Evolutionary conservation across 371 early-diverging fungal genomes (phyloP).

Genomic region (Lichtheimia ramosa): DNA sequence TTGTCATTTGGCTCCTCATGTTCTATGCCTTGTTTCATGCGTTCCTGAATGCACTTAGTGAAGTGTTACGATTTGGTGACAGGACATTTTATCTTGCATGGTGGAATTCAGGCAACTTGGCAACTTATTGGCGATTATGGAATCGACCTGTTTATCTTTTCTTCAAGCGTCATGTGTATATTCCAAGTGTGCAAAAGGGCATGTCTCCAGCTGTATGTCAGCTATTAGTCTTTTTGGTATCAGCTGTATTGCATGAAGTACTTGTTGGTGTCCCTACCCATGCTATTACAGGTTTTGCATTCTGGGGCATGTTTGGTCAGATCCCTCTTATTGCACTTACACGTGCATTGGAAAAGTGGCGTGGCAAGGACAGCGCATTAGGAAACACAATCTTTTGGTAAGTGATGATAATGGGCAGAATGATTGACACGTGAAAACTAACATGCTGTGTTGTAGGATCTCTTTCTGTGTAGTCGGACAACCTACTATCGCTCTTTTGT

Average conservation of each 20-base stretch:
- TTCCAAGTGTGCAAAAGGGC: constrained; percentile 56
- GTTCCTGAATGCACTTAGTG: constrained; percentile 79
- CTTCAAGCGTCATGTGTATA: constrained; percentile 88
- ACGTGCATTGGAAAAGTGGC: constrained; percentile 61
- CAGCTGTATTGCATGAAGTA: constrained; percentile 86
- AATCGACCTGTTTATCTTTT: constrained; percentile 86
- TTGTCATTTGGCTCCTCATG: constrained; percentile 86
- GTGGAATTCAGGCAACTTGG: constrained; percentile 89
- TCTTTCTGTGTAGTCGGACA: constrained; percentile 87
- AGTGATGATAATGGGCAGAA: constrained; percentile 7
- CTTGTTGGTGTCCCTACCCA: constrained; percentile 86
- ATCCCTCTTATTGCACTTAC: constrained; percentile 84
- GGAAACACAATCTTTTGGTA: constrained; percentile 90
- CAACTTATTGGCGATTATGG: constrained; percentile 90
- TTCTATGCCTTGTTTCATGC: constrained; percentile 91
- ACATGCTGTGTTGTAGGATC: constrained; percentile 34
- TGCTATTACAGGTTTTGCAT: constrained; percentile 79
- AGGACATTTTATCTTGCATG: constrained; percentile 87
- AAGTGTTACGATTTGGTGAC: constrained; percentile 87
- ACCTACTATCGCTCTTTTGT: constrained; percentile 78
- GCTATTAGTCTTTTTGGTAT: constrained; percentile 73
- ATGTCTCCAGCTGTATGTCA: constrained; percentile 55
- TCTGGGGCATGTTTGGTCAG: constrained; percentile 88
- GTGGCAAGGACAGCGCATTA: constrained; percentile 76
- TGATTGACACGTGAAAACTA: not conserved